Percentiles rank a stretch among this genome's conserved stretches.
Evolutionary conservation across 2,329 filamentous ascomycete species (phyloP).

Genomic region (Paecilomyces sp.): DNA sequence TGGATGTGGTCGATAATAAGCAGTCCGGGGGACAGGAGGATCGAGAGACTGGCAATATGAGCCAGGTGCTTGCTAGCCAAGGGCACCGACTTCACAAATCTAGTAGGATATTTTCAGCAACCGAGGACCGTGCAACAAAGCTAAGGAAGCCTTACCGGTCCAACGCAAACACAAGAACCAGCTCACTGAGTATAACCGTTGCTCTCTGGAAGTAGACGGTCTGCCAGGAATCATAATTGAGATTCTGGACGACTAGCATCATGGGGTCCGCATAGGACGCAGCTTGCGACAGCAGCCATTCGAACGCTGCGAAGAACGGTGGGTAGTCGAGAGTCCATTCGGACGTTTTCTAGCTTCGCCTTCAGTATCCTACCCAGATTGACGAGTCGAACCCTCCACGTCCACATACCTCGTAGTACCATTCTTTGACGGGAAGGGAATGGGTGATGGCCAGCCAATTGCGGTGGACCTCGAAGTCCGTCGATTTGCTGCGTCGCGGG

Average conservation of each 20-base stretch:
- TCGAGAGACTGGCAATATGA: constrained; percentile 79
- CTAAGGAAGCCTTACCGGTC: constrained; percentile 50
- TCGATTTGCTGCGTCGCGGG: constrained; percentile 68
- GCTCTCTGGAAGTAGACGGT: constrained; percentile 87
- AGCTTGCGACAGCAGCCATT: constrained; percentile 80
- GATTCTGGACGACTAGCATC: constrained; percentile 74
- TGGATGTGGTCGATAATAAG: constrained; percentile 98
- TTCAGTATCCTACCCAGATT: constrained; percentile 5
- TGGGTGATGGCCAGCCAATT: constrained; percentile 98
- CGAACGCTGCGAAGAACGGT: constrained; percentile 95
- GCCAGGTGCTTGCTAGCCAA: constrained; percentile 62
- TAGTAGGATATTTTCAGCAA: constrained; percentile 27
- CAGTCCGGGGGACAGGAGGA: constrained; percentile 84
- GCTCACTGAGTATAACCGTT: constrained; percentile 80
- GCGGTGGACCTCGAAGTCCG: constrained; percentile 96
- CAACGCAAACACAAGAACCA: constrained; percentile 76
- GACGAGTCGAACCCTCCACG: constrained; percentile 4
- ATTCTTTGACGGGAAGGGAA: constrained; percentile 76
- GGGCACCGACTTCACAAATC: constrained; percentile 68
- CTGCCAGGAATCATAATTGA: constrained; percentile 85
- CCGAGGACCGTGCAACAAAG: neutral
- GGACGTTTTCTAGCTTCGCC: constrained; percentile 63
- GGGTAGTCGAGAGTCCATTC: constrained; percentile 99
- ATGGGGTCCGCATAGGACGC: constrained; percentile 69
- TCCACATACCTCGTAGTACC: constrained; percentile 76